Percentiles rank a stretch among this genome's conserved stretches.
Evolutionary conservation across 2,329 filamentous ascomycete genomes (phyloP).

Genomic region (Fusarium duplospermum): DNA sequence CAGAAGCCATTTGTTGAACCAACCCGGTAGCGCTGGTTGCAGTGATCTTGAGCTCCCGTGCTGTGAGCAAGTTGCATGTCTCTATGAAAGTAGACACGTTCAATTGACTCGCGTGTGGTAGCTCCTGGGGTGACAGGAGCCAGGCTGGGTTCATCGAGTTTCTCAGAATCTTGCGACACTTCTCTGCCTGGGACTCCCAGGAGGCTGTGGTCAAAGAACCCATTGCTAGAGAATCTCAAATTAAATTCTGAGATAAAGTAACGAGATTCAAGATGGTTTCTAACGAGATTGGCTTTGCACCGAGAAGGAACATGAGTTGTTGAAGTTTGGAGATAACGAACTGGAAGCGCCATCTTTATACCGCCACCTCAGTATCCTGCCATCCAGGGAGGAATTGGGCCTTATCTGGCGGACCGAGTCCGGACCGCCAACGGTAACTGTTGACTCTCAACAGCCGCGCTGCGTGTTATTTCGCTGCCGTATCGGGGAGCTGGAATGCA

Average conservation of each 20-base stretch:
- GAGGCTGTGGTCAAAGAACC: neutral
- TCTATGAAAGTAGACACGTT: neutral
- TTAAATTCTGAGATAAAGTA: neutral
- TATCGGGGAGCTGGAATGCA: neutral
- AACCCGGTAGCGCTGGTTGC: neutral
- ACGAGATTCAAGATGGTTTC: neutral
- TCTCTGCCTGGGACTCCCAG: slow-evolving; percentile 21
- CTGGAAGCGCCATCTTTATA: neutral
- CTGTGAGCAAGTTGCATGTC: neutral
- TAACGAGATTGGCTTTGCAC: neutral
- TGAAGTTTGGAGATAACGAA: neutral
- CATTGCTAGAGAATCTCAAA: neutral
- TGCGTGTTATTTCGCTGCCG: neutral
- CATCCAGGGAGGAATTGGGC: neutral
- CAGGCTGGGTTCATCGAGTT: slow-evolving; percentile 11
- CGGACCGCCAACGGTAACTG: neutral
- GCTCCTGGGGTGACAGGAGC: slow-evolving; percentile 8
- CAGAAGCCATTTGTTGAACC: neutral
- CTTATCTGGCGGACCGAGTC: neutral
- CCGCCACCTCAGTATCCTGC: neutral
- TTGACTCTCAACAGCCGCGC: neutral
- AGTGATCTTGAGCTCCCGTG: slow-evolving; percentile 6
- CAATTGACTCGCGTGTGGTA: neutral
- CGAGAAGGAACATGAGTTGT: neutral
- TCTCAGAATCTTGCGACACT: slow-evolving; percentile 4